phyloP scores from a whole-genome alignment of 306 rosid genomes.

The Mucuna pruriens region DNA sequence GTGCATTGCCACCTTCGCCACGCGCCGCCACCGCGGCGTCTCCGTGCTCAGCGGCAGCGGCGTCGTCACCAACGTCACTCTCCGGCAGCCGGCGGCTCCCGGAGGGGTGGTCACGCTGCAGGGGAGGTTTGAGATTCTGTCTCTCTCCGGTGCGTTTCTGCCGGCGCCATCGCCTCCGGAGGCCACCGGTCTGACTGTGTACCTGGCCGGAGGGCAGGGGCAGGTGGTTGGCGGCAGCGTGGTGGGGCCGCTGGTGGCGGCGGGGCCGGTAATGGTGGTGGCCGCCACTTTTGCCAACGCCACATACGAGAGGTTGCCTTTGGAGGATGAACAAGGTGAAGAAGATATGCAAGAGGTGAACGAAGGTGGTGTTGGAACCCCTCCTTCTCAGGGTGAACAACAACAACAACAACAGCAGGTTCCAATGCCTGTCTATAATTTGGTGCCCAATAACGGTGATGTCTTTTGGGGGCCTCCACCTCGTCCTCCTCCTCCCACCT shows the following conservation, averaged over 20 bases:
- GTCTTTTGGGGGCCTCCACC: conserved; percentile 76
- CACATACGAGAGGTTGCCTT: conserved; percentile 73
- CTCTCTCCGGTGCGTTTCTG: conserved; percentile 75
- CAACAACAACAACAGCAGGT: conserved; percentile 14
- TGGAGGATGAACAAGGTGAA: conserved; percentile 59
- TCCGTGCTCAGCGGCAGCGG: conserved; percentile 83
- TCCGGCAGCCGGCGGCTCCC: conserved; percentile 68
- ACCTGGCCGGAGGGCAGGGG: conserved; percentile 75
- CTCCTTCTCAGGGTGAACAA: conserved; percentile 51
- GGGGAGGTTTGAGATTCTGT: conserved; percentile 78
- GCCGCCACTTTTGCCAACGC: conserved; percentile 87
- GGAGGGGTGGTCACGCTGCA: conserved; percentile 60
- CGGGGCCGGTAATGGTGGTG: conserved; percentile 75
- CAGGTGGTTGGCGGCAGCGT: conserved; percentile 83
- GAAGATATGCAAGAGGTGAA: conserved; percentile 53
- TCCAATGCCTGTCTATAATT: conserved; percentile 56
- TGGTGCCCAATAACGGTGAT: conserved; percentile 55
- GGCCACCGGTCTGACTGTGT: conserved; percentile 66
- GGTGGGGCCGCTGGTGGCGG: conserved; percentile 65
- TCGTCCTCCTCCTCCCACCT: conserved; percentile 61
- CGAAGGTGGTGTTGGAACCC: conserved; percentile 34
- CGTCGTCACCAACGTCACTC: conserved; percentile 65
- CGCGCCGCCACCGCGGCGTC: conserved; percentile 81
- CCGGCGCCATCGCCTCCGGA: conserved; percentile 86
- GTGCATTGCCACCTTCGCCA: conserved; percentile 66